Conservation (phyloP, 169 alveolate genomes). For the Pseudocohnilembus persalinus region DNA sequence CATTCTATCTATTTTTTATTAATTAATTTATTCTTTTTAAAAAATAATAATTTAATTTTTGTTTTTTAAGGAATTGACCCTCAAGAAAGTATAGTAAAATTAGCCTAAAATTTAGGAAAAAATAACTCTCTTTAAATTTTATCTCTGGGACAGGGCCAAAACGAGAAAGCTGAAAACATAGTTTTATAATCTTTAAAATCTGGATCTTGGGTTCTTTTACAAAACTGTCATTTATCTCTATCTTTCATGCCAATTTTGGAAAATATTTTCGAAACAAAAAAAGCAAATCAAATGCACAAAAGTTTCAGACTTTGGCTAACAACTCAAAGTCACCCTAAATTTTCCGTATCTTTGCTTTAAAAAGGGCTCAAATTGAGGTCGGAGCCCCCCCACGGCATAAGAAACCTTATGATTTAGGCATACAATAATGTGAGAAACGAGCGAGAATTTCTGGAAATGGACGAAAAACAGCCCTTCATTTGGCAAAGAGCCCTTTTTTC, state of each 20-base stretch:
- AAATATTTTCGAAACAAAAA: conserved; percentile 86
- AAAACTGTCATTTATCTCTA: conserved; percentile 91
- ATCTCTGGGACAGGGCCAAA: conserved; percentile 94
- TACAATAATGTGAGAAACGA: conserved; percentile 70
- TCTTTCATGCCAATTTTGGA: conserved; percentile 87
- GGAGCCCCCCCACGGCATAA: conserved; percentile 90
- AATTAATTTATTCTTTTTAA: too few relatives aligned
- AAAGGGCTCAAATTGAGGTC: conserved; percentile 89
- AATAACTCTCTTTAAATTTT: conserved; percentile 62
- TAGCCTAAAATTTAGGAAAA: not conserved
- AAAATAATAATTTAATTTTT: too few relatives aligned
- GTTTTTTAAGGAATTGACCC: too few relatives aligned
- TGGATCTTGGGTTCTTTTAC: conserved; percentile 93
- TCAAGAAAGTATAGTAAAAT: not conserved
- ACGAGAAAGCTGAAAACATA: conserved; percentile 90
- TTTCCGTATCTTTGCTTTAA: conserved; percentile 91
- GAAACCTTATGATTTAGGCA: conserved; percentile 81
- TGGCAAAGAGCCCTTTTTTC: conserved; percentile 88
- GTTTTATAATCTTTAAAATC: conserved; percentile 86
- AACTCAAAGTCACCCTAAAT: conserved; percentile 86
- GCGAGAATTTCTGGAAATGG: conserved; percentile 77
- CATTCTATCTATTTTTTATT: too few relatives aligned
- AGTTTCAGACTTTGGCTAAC: conserved; percentile 75
- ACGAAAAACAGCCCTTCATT: conserved; percentile 86
- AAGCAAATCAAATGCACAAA: conserved; percentile 75